Evolutionary conservation across 2,329 filamentous ascomycete species (phyloP), one percentile per base, ranked within the genome.

Genomic region (Boeremia lycopersici): DNA sequence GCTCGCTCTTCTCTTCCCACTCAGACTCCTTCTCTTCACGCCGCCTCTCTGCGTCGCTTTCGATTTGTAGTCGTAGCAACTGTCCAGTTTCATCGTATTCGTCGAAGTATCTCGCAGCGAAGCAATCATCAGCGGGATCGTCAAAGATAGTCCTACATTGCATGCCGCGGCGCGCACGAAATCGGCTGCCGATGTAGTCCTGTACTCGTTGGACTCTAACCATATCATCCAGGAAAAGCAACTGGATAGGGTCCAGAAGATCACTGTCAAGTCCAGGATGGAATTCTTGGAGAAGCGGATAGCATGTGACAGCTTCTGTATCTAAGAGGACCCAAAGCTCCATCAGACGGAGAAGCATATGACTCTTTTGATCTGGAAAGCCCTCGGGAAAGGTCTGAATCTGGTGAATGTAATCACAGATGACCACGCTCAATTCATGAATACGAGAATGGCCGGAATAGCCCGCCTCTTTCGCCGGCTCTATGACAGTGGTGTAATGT

Each of bases 321-420:
- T 90, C 87, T 67, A 88, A 78, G 1, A 67, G 62, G 3, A 82
- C 66, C 86, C 86, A 90, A 0, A 86, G 59, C 44, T 84, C 81
- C 64, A 89, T 79, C 0, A 85, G 38, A 7, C 74, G 78, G 1
- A 89, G 74, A 0, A 88, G 68, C 61, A 83, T 78, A 0, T 71
- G 53, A 26, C 84, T 86, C 59, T 78, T 80, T 23, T 82, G 77
- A 43, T 83, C 81, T 0, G 79, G 75, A 52, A 82, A 77, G 4
- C 62, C 59, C 54, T 77, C 61, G 56, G 83, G 85, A 0, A 70
- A 62, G 1, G 58, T 45, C 0, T 1, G 39, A 9, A 64, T 52
- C 11, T 19, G 59, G 8, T 33, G 28, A 23, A 64, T 38, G 11
- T 57, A 63, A 2, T 40, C 51, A 25, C 40, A 56, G 25, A 51